Conservation (phyloP, 2,329 filamentous ascomycete species). For the Pseudopithomyces chartarum region DNA sequence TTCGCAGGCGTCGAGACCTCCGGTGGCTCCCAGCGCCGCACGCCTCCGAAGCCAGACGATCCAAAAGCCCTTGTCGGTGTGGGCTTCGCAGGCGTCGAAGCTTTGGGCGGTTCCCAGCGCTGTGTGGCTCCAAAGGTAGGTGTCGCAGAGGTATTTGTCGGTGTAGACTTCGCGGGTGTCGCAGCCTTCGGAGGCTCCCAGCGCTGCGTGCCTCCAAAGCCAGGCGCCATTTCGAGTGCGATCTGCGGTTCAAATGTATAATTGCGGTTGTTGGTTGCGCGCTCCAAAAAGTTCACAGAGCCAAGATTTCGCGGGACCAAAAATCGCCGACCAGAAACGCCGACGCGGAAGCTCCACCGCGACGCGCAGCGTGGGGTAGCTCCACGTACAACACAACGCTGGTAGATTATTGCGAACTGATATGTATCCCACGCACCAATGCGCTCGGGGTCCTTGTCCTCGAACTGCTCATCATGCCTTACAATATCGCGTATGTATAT, state of each 20-base stretch:
- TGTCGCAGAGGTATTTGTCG: background rate
- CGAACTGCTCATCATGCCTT: conserved; percentile 58
- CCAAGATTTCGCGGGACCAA: conserved; percentile 36
- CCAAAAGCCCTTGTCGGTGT: background rate
- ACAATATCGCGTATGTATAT: conserved; percentile 69
- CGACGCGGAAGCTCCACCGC: conserved; percentile 2
- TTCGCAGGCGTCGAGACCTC: background rate
- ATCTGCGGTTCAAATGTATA: background rate
- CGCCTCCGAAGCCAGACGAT: background rate
- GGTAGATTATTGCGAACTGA: conserved; percentile 16
- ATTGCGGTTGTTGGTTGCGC: background rate
- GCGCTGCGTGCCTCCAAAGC: conserved; percentile 41
- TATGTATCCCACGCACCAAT: conserved; percentile 23
- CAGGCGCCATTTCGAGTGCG: conserved; percentile 49
- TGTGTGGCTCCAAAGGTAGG: background rate
- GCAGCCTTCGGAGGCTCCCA: background rate
- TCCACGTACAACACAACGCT: conserved; percentile 1
- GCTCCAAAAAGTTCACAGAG: conserved; percentile 9
- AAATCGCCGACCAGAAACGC: conserved; percentile 28
- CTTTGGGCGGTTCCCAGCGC: background rate
- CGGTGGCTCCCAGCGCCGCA: background rate
- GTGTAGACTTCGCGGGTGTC: background rate
- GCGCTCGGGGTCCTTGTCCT: conserved; percentile 26
- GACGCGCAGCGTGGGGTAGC: conserved; percentile 4
- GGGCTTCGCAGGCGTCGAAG: background rate